Percentiles rank a stretch among this genome's conserved stretches.
Conservation (phyloP, 2,329 filamentous ascomycete species). For the Aspergillus sclerotialis region DNA sequence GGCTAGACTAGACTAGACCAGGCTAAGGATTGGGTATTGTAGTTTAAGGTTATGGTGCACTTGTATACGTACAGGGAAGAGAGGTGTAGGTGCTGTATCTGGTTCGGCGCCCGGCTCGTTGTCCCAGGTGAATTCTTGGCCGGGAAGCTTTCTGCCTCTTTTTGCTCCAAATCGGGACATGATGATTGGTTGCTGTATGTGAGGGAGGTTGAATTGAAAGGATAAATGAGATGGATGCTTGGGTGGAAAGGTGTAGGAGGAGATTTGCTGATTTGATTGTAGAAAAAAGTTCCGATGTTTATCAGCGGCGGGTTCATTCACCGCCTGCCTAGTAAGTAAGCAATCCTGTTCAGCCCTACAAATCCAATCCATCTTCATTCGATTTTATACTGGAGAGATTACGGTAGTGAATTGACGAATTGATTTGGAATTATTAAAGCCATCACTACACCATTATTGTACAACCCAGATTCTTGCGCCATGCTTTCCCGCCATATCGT, state of each 20-base stretch:
- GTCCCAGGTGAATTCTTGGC: slow-evolving; percentile 37
- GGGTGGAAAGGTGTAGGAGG: slow-evolving; percentile 1
- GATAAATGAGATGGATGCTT: neutral
- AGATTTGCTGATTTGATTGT: neutral
- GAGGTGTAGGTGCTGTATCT: slow-evolving; percentile 39
- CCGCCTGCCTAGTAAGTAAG: too few species aligned
- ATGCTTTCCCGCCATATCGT: too few species aligned
- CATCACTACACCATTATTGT: too few species aligned
- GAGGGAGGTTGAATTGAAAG: too few species aligned
- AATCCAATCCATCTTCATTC: too few species aligned
- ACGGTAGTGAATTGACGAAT: too few species aligned
- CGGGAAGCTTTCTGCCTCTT: slow-evolving; percentile 32
- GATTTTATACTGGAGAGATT: too few species aligned
- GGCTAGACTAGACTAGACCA: neutral
- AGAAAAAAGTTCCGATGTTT: slow-evolving; percentile 17
- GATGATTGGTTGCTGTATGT: too few species aligned
- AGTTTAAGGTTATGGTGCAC: neutral
- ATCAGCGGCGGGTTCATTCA: slow-evolving; percentile 12
- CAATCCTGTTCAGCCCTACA: too few species aligned
- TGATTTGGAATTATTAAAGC: too few species aligned
- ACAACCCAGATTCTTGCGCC: too few species aligned
- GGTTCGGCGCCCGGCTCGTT: slow-evolving; percentile 31
- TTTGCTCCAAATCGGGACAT: slow-evolving; percentile 37
- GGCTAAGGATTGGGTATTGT: neutral
- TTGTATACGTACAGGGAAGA: slow-evolving; percentile 38